Evolutionary conservation across 2,329 filamentous ascomycete genomes (phyloP), one percentile per base, ranked within the genome.

Genomic region (Hypomyces perniciosus): DNA sequence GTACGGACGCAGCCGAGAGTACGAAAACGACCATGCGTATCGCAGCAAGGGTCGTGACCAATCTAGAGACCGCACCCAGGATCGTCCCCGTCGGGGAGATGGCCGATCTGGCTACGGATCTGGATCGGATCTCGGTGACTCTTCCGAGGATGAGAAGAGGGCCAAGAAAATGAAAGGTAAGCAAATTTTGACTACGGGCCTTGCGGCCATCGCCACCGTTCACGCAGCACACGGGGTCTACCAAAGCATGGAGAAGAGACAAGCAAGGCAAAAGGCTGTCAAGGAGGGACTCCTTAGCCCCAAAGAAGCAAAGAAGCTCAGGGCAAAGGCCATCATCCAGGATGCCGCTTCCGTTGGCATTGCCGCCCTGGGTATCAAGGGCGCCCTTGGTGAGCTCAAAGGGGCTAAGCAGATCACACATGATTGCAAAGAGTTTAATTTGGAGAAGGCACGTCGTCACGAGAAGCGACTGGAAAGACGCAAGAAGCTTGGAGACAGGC

Each of bases 161-260:
- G 72, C 71, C 35, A 76, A 71, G 64, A 81, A 78, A 64, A 78
- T 81, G 72, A 77, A 71, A 79, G 78, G 78, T 79, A 81, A 82
- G 75, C 78, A 81, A 71, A 59, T 80, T 54, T 57, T 83, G 51
- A 81, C 76, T 48, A 75, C 77, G 6, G 78, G 77, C 43, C 67
- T 82, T 51, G 79, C 79, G 48, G 72, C 76, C 47, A 76, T 81
- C 55, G 79, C 79, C 61, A 81, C 78, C 58, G 80, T 83, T 59
- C 78, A 82, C 64, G 79, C 79, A 57, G 78, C 76, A 58, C 74
- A 82, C 61, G 78, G 70, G 57, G 75, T 82, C 60, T 82, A 81
- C 62, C 68, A 75, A 60, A 81, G 77, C 65, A 73, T 81, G 75
- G 76, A 79, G 63, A 79, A 78, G 68, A 72, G 78, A 52, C 72